Conservation (phyloP, 352 stramenopile genomes). For the Thraustochytrium aureum region DNA sequence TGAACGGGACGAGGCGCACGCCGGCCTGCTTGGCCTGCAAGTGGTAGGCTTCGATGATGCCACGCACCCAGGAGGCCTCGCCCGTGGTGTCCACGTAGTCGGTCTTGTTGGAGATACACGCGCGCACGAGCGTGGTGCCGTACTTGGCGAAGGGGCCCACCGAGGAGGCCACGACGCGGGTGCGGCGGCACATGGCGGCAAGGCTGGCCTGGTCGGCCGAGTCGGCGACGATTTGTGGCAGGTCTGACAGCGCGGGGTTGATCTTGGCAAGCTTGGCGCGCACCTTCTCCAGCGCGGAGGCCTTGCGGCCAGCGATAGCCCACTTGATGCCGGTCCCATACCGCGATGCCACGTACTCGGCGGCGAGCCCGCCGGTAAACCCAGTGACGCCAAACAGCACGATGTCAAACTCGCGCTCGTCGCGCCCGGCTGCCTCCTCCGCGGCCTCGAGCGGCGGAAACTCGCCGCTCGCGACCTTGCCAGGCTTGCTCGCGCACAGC, state of each 20-base stretch:
- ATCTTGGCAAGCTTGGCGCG: conserved; percentile 58
- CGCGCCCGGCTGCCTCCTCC: conserved; percentile 5
- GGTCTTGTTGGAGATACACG: conserved; percentile 77
- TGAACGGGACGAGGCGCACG: conserved; percentile 77
- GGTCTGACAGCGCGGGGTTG: conserved; percentile 61
- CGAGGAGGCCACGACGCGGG: conserved; percentile 71
- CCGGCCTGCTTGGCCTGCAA: conserved; percentile 63
- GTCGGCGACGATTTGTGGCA: conserved; percentile 66
- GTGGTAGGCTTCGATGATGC: conserved; percentile 73
- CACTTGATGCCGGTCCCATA: conserved; percentile 65
- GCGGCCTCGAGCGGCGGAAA: background rate
- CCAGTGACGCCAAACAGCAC: conserved; percentile 82
- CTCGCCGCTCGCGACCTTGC: background rate
- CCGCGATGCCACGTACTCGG: conserved; percentile 60
- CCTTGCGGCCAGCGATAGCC: conserved; percentile 77
- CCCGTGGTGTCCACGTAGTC: conserved; percentile 88
- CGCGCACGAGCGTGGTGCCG: conserved; percentile 72
- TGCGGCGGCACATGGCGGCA: conserved; percentile 70
- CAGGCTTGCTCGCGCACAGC: background rate
- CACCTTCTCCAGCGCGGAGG: conserved; percentile 67
- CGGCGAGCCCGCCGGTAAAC: conserved; percentile 76
- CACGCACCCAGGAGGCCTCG: conserved; percentile 75
- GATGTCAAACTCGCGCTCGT: conserved; percentile 62
- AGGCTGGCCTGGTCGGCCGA: conserved; percentile 66
- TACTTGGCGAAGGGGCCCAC: conserved; percentile 83